Evolutionary conservation across 768 basidiomycete species (phyloP), one percentile per base, ranked within the genome.

Genomic region (Mrakia blollopis): DNA sequence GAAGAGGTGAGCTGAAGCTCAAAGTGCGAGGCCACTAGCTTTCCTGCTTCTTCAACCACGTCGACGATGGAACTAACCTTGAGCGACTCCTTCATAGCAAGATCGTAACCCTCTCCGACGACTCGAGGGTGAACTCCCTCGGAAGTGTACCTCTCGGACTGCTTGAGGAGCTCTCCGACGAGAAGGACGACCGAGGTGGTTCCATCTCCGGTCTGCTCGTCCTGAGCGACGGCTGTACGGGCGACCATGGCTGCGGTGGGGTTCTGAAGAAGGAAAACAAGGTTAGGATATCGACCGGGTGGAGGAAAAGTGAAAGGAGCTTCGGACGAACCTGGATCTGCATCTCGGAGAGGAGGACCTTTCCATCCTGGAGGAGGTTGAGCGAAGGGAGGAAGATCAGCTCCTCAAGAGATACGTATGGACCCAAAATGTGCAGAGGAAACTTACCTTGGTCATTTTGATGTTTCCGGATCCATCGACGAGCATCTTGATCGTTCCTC

Each of bases 201-300:
- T 74, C 97, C 97, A 85, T 99, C 97, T 79, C 97, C 97, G 62
- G 97, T 95, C 87, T 98, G 95, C 82, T 98, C 97, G 80, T 99
- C 97, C 83, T 98, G 97, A 4, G 97, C 96, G 32, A 98, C 96
- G 21, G 97, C 97, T 61, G 97, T 98, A 72, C 94, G 89, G 65
- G 97, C 97, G 82, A 99, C 94, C 93, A 99, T 96, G 44, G 97
- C 95, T 25, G 97, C 97, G 4, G 97, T 98, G 41, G 97, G 97
- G 84, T 99, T 98, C 85, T 85, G 39, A 3, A 21, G 35, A 14
- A 16, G 54, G 0, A 72, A 35, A 72, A 50, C 5, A 54, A 41
- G 69, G 28, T 37, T 1, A 44, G 52, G 28, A 44, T 16, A 52
- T 60, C 41, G 52, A 30, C 16, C 44, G 50, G 28, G 8, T 44